Percentiles rank a stretch among this genome's conserved stretches.
phyloP scores from a whole-genome alignment of 371 early-diverging fungal genomes.

The Apophysomyces ossiformis region DNA sequence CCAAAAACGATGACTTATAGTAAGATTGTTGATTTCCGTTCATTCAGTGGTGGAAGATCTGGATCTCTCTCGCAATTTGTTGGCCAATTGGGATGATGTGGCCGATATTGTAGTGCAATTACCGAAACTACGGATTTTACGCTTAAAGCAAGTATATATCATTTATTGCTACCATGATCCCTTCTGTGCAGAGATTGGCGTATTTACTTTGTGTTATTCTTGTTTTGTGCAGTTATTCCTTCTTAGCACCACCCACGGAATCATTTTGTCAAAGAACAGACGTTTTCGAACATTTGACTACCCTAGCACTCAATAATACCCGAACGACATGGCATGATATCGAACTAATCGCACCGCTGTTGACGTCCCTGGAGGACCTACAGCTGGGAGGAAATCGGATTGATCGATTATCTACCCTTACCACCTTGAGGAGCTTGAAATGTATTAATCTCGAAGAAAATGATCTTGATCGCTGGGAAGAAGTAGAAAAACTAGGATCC shows the following conservation, averaged over 20 bases:
- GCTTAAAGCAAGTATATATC: conserved; percentile 59
- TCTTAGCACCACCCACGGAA: conserved; percentile 12
- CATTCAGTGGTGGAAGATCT: conserved; percentile 63
- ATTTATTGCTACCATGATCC: too few species aligned
- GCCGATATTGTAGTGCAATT: conserved; percentile 65
- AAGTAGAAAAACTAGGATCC: conserved; percentile 49
- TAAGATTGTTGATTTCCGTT: background rate
- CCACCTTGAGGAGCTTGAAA: conserved; percentile 54
- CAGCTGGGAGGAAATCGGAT: conserved; percentile 69
- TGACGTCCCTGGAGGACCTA: conserved; percentile 66
- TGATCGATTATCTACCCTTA: conserved; percentile 25
- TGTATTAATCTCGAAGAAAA: conserved; percentile 75
- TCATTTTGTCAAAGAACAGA: background rate
- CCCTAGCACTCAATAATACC: conserved; percentile 27
- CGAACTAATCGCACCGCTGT: conserved; percentile 44
- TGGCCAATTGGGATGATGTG: conserved; percentile 65
- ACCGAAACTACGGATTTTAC: conserved; percentile 55
- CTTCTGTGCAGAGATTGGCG: too few species aligned
- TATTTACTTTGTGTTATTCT: too few species aligned
- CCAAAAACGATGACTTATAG: too few species aligned
- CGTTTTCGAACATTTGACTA: conserved; percentile 14
- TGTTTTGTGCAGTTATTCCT: background rate
- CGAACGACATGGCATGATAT: conserved; percentile 37
- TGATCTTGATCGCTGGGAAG: conserved; percentile 57
- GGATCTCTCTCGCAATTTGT: conserved; percentile 74